Percentiles rank a stretch among this genome's conserved stretches.
Evolutionary conservation across 140 eudicot species (phyloP).

Genomic region (Ambrosia hybrid): DNA sequence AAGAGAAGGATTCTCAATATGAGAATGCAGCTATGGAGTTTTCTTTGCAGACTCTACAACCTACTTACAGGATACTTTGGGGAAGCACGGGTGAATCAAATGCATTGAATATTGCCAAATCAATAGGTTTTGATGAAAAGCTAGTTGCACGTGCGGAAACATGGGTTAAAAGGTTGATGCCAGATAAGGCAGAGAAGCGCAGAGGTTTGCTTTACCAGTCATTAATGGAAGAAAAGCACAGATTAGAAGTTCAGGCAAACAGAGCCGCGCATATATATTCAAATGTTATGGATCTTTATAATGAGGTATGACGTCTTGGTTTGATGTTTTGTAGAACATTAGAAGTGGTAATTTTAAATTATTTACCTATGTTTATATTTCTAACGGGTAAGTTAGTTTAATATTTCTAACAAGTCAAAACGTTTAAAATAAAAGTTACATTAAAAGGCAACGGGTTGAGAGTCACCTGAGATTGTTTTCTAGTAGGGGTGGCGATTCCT

Average conservation of each 20-base stretch:
- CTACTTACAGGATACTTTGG: slow-evolving; percentile 90
- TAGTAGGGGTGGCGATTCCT: too few relatives aligned
- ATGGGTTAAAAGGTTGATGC: slow-evolving; percentile 78
- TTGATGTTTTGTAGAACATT: not conserved
- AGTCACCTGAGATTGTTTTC: too few relatives aligned
- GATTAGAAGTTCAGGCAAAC: slow-evolving; percentile 57
- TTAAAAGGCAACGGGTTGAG: not conserved
- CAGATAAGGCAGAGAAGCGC: slow-evolving; percentile 74
- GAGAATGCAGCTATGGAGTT: slow-evolving; percentile 99
- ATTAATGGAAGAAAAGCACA: slow-evolving; percentile 72
- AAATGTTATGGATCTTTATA: slow-evolving; percentile 57
- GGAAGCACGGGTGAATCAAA: slow-evolving; percentile 92
- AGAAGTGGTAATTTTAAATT: not conserved
- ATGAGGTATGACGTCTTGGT: slow-evolving; percentile 58
- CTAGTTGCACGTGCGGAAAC: slow-evolving; percentile 64
- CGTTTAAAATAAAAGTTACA: not conserved
- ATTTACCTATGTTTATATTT: slow-evolving; percentile 8
- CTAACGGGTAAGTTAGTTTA: not conserved
- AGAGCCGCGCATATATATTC: slow-evolving; percentile 65
- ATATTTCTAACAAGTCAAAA: slow-evolving; percentile 1
- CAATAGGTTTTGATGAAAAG: slow-evolving; percentile 73
- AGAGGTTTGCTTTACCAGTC: slow-evolving; percentile 74
- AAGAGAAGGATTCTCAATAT: slow-evolving; percentile 63
- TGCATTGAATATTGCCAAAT: slow-evolving; percentile 79
- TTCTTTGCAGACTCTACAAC: slow-evolving; percentile 75